phyloP scores from a whole-genome alignment of 1,139 yeast genomes.

The Zygoascus meyerae region DNA sequence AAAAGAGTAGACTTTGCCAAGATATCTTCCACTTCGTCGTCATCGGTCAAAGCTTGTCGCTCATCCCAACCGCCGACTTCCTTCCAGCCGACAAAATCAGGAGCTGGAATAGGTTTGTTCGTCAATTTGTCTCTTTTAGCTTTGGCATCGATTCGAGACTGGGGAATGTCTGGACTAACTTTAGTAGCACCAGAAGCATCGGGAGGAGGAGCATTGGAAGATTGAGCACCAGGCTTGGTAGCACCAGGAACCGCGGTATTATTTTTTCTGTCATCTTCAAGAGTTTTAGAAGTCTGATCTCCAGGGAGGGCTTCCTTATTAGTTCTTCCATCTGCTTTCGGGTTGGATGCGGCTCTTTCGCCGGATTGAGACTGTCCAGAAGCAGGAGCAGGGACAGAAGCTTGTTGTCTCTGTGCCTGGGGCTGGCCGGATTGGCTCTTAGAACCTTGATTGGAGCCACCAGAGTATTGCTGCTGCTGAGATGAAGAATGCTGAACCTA shows the following conservation, averaged over 20 bases:
- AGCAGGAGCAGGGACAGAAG: too few species aligned
- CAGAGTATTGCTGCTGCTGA: too few species aligned
- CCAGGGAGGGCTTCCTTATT: too few species aligned
- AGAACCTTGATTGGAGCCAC: too few species aligned
- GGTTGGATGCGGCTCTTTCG: too few species aligned
- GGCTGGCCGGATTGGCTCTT: too few species aligned
- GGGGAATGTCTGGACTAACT: background rate
- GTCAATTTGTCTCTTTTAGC: constrained; percentile 1
- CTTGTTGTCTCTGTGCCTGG: too few species aligned
- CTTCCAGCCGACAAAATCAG: constrained; percentile 68
- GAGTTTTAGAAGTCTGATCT: background rate
- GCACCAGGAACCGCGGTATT: constrained; percentile 6
- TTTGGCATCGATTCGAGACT: constrained; percentile 4
- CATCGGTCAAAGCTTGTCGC: constrained; percentile 42
- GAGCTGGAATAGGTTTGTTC: constrained; percentile 17
- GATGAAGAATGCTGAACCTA: too few species aligned
- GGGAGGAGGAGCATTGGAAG: constrained; percentile 8
- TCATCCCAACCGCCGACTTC: constrained; percentile 86
- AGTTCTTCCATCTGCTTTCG: too few species aligned
- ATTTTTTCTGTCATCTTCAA: background rate
- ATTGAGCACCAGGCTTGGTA: background rate
- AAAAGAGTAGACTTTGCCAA: constrained; percentile 61
- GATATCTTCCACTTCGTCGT: constrained; percentile 60
- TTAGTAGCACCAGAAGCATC: constrained; percentile 10
- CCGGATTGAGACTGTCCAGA: too few species aligned